Evolutionary conservation across 768 basidiomycete genomes (phyloP).

Genomic region (Tremella fuciformis): DNA sequence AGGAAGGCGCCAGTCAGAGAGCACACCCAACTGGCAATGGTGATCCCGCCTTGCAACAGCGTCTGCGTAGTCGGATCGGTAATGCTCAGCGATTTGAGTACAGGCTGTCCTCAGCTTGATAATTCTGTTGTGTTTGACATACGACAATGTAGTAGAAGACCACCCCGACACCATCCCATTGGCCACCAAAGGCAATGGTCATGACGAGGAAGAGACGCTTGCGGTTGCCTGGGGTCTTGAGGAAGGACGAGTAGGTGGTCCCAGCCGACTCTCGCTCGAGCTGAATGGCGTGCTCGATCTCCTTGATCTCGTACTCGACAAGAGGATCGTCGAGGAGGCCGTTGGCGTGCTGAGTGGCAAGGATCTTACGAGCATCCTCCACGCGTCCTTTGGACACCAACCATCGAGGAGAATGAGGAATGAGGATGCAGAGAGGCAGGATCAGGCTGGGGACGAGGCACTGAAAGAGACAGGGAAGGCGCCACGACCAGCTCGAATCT

Average conservation of each 20-base stretch:
- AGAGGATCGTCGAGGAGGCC: constrained; percentile 61
- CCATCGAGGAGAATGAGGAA: constrained; percentile 54
- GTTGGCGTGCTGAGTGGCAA: constrained; percentile 81
- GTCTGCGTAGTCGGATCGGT: constrained; percentile 61
- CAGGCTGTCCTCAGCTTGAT: constrained; percentile 53
- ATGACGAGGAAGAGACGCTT: constrained; percentile 8
- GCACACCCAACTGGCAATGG: constrained; percentile 51
- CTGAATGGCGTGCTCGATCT: constrained; percentile 67
- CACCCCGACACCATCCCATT: too few species aligned
- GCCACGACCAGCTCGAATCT: constrained; percentile 12
- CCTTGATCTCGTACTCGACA: constrained; percentile 48
- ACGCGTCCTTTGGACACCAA: constrained; percentile 70
- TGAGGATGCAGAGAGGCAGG: constrained; percentile 7
- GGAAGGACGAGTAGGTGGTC: constrained; percentile 56
- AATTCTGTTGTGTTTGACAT: too few species aligned
- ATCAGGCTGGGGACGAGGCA: background rate
- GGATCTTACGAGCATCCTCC: constrained; percentile 62
- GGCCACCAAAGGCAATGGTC: too few species aligned
- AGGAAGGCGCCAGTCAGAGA: constrained; percentile 17
- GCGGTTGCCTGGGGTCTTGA: constrained; percentile 65
- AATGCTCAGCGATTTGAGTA: constrained; percentile 62
- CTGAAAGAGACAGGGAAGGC: constrained; percentile 10
- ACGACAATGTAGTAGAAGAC: too few species aligned
- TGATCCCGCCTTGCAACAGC: constrained; percentile 60
- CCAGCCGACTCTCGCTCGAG: constrained; percentile 12